Base-by-base conservation (phyloP, 768 basidiomycete species). In the Pulveroboletus ravenelii region DNA sequence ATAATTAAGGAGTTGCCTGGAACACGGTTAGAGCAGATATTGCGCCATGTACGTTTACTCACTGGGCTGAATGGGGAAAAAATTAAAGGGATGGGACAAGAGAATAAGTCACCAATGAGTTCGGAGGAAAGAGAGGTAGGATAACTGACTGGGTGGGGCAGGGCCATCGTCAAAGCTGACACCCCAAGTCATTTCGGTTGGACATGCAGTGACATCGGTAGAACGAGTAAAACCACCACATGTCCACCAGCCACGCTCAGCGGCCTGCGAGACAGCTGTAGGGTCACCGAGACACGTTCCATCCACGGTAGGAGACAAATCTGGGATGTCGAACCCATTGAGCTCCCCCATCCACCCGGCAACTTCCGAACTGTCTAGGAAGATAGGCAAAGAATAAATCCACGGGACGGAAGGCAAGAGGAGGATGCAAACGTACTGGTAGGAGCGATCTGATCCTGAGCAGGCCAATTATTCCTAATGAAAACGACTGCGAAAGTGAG, bases 81-180 rank as follows among this genome's bases (percentile, higher is more conserved):
- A 30, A 2, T 23, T 17, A 55, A 50, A 53, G 49, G 39, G 1
- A n/a, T 30, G 27, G 15, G 25, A 27, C 1, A 31, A 56, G 30
- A 17, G 47, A 25, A 40, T 58, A 37, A 54, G 60, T 48, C n/a
- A 8, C n/a, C 10, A 9, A 15, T 20, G 39, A 46, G 7, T n/a
- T 7, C 0, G 15, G 17, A 2, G 27, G 15, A 23, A 34, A 34
- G 32, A 37, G 29, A 18, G 14, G 1, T 0, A 2, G n/a, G 40
- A 49, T 27, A 12, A 78, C 86, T 70, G 61, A 86, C 84, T 96
- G 68, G 87, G 91, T 15, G 75, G 78, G 47, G 80, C 81, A 34
- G 94, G 95, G 25, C 94, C 93, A 61, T 96, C 93, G 62, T 93
- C 90, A 62, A 86, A 89, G 65, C 82, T 82, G 56, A 90, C 80